Evolutionary conservation across 345 rosid species (phyloP).

Genomic region (Gossypium ekmanianum): DNA sequence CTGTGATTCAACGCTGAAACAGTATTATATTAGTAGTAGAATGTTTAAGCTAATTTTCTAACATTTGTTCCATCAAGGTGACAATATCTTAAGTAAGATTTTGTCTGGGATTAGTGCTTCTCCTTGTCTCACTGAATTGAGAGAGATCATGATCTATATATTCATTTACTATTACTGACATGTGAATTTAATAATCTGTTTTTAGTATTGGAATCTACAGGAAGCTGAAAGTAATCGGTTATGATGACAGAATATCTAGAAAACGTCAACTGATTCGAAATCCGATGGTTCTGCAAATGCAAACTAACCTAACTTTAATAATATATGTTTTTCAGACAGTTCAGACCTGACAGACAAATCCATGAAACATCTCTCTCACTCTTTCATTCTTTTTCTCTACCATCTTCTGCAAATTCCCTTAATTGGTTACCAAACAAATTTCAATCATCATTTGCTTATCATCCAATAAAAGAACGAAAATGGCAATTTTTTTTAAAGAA

Average conservation of each 20-base stretch:
- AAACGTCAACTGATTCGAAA: constrained; percentile 31
- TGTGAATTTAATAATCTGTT: background rate
- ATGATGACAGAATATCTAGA: constrained; percentile 60
- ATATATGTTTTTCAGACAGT: constrained; percentile 21
- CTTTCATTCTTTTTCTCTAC: constrained; percentile 19
- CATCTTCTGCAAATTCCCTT: constrained; percentile 17
- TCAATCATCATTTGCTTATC: constrained; percentile 25
- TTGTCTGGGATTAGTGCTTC: constrained; percentile 29
- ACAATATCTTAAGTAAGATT: constrained; percentile 40
- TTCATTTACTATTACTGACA: background rate
- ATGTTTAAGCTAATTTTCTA: constrained; percentile 18
- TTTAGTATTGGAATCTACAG: constrained; percentile 27
- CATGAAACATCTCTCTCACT: constrained; percentile 36
- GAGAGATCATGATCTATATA: constrained; percentile 1
- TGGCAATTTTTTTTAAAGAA: too few species aligned
- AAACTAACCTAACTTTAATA: constrained; percentile 15
- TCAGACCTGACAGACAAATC: constrained; percentile 25
- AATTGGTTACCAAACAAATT: constrained; percentile 34
- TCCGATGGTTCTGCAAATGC: constrained; percentile 20
- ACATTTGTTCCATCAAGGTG: constrained; percentile 15
- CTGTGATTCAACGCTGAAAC: background rate
- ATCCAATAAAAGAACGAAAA: constrained; percentile 13
- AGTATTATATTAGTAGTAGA: constrained; percentile 2
- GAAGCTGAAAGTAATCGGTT: constrained; percentile 48
- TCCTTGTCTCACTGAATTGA: constrained; percentile 22